Conservation (phyloP, 2,329 filamentous ascomycete species). For the Calonectria montana region DNA sequence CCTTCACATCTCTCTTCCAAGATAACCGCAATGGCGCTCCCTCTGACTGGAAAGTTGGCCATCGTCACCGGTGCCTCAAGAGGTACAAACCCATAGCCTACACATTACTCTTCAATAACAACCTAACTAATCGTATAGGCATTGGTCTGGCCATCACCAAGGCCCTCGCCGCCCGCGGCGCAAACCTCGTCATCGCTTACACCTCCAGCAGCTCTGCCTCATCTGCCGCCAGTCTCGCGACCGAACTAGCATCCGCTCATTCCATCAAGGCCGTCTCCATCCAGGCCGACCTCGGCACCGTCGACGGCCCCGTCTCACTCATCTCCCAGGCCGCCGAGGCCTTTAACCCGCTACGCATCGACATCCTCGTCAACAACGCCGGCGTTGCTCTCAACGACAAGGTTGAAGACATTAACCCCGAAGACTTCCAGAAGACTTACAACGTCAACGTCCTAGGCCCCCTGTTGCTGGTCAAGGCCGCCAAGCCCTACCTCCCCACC, state of each 20-base stretch:
- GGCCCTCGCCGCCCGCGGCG: slow-evolving; percentile 41
- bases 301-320: slow-evolving; percentile 37
- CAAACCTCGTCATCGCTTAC: slow-evolving; percentile 42
- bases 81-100: slow-evolving; percentile 60
- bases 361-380: slow-evolving; percentile 88
- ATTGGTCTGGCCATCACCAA: slow-evolving; percentile 40
- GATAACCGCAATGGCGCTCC: slow-evolving; percentile 48
- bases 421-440: slow-evolving; percentile 77
- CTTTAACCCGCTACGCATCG: slow-evolving; percentile 40
- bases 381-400: slow-evolving; percentile 73
- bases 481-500: slow-evolving; percentile 73
- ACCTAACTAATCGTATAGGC: slow-evolving; percentile 27
- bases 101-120: neutral
- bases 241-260: slow-evolving; percentile 55
- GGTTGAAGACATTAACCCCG: slow-evolving; percentile 68
- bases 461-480: slow-evolving; percentile 79
- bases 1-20: neutral
- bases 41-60: slow-evolving; percentile 79
- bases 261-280: slow-evolving; percentile 70
- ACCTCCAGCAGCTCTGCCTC: slow-evolving; percentile 33
- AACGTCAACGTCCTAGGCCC: slow-evolving; percentile 84
- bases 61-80: slow-evolving; percentile 84
- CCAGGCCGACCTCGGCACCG: slow-evolving; percentile 64
- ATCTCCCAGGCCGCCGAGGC: slow-evolving; percentile 38
- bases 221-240: slow-evolving; percentile 32